Base-by-base conservation (phyloP, 2,329 filamentous ascomycete species). In the Microdochium paspali region DNA sequence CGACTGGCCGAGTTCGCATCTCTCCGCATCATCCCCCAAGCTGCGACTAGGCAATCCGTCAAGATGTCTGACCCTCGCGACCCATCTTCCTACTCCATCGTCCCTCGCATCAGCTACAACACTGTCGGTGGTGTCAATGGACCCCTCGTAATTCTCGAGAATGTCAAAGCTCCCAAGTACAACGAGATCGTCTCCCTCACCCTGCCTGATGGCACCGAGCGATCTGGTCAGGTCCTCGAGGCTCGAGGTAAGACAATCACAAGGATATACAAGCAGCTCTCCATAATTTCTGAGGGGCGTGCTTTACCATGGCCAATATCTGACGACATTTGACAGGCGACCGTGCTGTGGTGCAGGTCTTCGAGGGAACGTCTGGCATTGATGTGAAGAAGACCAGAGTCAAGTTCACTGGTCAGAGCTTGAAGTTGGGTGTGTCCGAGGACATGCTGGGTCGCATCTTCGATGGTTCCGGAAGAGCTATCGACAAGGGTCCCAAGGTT, bases 381-480 rank as follows among this genome's bases (percentile, higher is more conserved):
- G 93, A 98, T 79, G 93, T 98, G 56, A 96, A 97, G 80, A 98
- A 97, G 90, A 95, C 91, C 47, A 94, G 86, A 78, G 91, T 98
- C 67, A 88, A 98, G 67, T 97, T 98, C 69, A 94, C 87, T 26
- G 93, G 93, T 51, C 81, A 96, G 73, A 97, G 88, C 74, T 75
- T 98, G 74, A 97, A 97, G 80, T 86, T 98, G 46, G 93, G 93
- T 69, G 93, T 98, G 51, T 97, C 93, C 46, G 94, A 98, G 73
- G 93, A 98, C 75, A 98, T 98, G 93, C 73, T 98, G 71, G 93
- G 93, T 56, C 91, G 94, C 74, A 90, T 97, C 69, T 98, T 98
- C 66, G 90, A 98, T 74, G 93, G 93, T 61, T 97, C 93, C 51
- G 93, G 93, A 64, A 86, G 91, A 69, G 87, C 94, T 58, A 98